phyloP scores from a whole-genome alignment of 2,329 filamentous ascomycete genomes.

The Teratosphaeria destructans region DNA sequence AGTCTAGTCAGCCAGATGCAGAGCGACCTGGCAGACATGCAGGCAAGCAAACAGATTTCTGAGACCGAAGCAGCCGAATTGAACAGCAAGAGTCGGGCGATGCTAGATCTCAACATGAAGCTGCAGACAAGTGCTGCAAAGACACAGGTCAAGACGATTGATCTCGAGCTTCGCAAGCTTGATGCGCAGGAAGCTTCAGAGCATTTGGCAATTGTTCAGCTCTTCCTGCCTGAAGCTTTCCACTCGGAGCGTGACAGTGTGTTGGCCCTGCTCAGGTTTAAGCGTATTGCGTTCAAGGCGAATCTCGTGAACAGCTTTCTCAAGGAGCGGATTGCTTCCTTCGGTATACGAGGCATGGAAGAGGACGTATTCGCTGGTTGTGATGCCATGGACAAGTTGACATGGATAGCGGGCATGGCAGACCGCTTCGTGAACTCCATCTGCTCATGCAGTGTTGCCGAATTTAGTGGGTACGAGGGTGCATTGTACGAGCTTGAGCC shows the following conservation, averaged over 20 bases:
- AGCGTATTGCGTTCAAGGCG: slow-evolving; percentile 79
- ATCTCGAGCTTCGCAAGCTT: slow-evolving; percentile 74
- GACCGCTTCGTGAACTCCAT: slow-evolving; percentile 75
- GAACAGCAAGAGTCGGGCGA: slow-evolving; percentile 75
- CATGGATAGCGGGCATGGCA: slow-evolving; percentile 74
- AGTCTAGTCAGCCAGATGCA: slow-evolving; percentile 81
- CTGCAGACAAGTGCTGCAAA: slow-evolving; percentile 83
- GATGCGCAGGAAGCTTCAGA: slow-evolving; percentile 82
- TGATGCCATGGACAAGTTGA: slow-evolving; percentile 74
- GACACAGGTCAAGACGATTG: slow-evolving; percentile 87
- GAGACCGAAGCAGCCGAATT: slow-evolving; percentile 89
- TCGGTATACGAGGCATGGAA: slow-evolving; percentile 56
- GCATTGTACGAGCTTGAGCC: slow-evolving; percentile 82
- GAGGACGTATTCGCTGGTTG: slow-evolving; percentile 73
- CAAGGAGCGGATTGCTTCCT: slow-evolving; percentile 63
- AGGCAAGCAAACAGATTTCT: slow-evolving; percentile 81
- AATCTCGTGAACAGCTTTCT: slow-evolving; percentile 67
- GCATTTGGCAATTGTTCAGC: slow-evolving; percentile 76
- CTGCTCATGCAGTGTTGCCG: slow-evolving; percentile 62
- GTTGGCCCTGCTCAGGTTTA: slow-evolving; percentile 79
- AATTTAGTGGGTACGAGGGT: slow-evolving; percentile 69
- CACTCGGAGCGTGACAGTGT: slow-evolving; percentile 74
- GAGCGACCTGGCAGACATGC: slow-evolving; percentile 80
- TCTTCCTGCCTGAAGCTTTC: slow-evolving; percentile 81
- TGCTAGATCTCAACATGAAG: slow-evolving; percentile 95